A percentile compares a stretch with the other conserved stretches of the same genome.
Evolutionary conservation across 2,329 filamentous ascomycete genomes (phyloP).

Genomic region (Paracoccidioides brasiliensis): DNA sequence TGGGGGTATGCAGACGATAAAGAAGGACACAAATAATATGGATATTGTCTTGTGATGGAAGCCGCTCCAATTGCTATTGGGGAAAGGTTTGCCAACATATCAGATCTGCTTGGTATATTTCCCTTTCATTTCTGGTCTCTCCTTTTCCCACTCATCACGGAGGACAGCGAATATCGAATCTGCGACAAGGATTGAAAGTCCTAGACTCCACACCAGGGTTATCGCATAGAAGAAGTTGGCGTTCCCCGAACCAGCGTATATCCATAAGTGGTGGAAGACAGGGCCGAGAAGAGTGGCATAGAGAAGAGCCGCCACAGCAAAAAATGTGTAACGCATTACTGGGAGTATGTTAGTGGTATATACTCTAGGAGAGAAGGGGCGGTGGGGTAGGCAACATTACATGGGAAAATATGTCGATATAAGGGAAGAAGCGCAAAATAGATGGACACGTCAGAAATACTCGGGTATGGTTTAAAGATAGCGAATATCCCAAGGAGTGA

Average conservation of each 20-base stretch:
- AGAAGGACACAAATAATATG: not conserved
- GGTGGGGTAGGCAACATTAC: constrained; percentile 33
- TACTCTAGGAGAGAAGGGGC: not conserved
- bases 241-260: constrained; percentile 94
- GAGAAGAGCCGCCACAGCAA: constrained; percentile 67
- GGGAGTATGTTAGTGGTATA: constrained; percentile 16
- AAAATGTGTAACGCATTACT: constrained; percentile 89
- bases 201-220: constrained; percentile 93
- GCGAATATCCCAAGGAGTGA: constrained; percentile 81
- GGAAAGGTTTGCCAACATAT: not conserved
- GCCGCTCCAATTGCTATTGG: not conserved
- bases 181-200: constrained; percentile 71
- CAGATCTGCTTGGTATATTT: constrained; percentile 80
- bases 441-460: constrained; percentile 75
- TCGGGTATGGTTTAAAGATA: constrained; percentile 95
- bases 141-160: constrained; percentile 85
- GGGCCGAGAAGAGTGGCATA: constrained; percentile 84
- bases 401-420: constrained; percentile 80
- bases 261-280: constrained; percentile 94
- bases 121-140: constrained; percentile 77
- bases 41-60: not conserved
- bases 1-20: constrained; percentile 5
- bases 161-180: constrained; percentile 81
- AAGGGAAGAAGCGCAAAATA: constrained; percentile 74
- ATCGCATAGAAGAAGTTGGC: constrained; percentile 99